Conservation (phyloP, 2,329 filamentous ascomycete species). For the Triangularia setosa region DNA sequence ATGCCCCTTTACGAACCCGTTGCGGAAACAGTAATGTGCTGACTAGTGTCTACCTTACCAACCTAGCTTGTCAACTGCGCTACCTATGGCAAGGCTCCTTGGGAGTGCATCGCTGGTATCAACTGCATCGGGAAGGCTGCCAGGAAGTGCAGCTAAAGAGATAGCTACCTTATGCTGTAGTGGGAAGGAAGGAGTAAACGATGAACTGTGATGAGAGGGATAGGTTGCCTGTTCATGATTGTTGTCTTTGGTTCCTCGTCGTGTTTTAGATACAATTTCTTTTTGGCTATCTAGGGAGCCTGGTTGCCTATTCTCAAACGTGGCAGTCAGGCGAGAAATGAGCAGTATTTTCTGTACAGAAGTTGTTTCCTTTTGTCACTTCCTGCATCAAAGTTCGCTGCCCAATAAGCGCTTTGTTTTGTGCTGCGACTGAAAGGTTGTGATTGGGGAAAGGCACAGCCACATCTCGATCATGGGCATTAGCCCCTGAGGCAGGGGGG, state of each 20-base stretch:
- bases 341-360: background rate
- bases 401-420: background rate
- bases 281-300: background rate
- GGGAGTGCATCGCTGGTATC: background rate
- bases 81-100: background rate
- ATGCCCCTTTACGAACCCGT: background rate
- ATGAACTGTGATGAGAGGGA: background rate
- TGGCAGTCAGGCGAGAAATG: background rate
- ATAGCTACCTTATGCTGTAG: background rate
- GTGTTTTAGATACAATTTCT: background rate
- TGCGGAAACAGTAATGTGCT: background rate
- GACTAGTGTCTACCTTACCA: background rate
- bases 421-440: background rate
- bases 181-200: background rate
- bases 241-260: background rate
- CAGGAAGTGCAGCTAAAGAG: background rate
- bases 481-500: background rate
- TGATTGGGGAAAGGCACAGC: background rate
- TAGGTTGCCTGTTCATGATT: background rate
- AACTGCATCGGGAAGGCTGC: background rate
- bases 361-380: too few species aligned
- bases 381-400: too few species aligned
- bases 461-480: background rate
- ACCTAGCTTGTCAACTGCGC: background rate
- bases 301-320: background rate